phyloP scores from a whole-genome alignment of 768 basidiomycete genomes.

The Suillus discolor region DNA sequence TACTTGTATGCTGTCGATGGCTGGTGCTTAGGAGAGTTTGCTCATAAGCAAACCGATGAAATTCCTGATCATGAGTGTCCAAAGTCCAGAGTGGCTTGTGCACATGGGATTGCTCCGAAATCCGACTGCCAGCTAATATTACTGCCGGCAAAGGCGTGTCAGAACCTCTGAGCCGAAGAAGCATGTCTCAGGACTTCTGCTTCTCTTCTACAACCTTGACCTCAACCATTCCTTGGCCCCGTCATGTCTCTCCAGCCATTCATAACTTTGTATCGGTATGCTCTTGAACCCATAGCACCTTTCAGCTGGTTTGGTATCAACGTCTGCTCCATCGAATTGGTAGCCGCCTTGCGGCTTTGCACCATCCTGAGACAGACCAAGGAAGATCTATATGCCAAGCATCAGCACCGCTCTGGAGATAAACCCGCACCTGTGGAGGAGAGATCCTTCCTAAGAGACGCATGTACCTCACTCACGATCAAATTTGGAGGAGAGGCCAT shows the following conservation, averaged over 20 bases:
- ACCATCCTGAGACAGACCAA: slow-evolving; percentile 66
- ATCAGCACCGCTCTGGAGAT: slow-evolving; percentile 40
- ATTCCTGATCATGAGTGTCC: background rate
- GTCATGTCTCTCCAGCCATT: slow-evolving; percentile 42
- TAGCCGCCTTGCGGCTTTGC: slow-evolving; percentile 72
- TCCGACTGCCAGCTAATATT: background rate
- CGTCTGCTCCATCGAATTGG: slow-evolving; percentile 66
- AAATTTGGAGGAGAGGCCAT: slow-evolving; percentile 80
- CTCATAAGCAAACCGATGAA: background rate
- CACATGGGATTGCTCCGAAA: background rate
- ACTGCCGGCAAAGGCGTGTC: background rate
- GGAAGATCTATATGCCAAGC: slow-evolving; percentile 48
- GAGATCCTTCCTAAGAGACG: slow-evolving; percentile 59
- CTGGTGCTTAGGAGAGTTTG: background rate
- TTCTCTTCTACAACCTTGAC: background rate
- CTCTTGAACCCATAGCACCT: slow-evolving; percentile 60
- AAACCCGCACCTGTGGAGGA: slow-evolving; percentile 41
- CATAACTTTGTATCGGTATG: slow-evolving; percentile 51
- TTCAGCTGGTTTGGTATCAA: slow-evolving; percentile 67
- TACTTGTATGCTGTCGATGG: background rate
- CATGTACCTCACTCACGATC: slow-evolving; percentile 60
- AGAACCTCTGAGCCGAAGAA: background rate
- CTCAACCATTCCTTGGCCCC: background rate
- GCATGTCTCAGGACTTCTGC: background rate
- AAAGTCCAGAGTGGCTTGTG: background rate